Evolutionary conservation across 495 filamentous ascomycete species (phyloP).

Genomic region (Aspergillus leporis): DNA sequence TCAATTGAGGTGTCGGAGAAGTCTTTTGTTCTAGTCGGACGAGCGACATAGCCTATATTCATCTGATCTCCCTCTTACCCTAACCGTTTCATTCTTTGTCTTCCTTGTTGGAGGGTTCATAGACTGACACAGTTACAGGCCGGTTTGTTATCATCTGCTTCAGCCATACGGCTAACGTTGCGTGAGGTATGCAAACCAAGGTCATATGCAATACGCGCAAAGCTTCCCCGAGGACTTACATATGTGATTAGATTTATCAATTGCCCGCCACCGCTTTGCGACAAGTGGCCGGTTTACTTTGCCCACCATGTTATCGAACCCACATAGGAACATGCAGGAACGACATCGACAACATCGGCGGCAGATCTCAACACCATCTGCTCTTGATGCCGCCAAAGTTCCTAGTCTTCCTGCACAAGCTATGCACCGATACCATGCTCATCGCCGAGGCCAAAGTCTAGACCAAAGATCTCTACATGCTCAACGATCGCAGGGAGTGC

Average conservation of each 20-base stretch:
- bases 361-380: slow-evolving; percentile 82
- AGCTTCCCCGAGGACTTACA: slow-evolving; percentile 17
- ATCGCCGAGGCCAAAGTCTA: slow-evolving; percentile 77
- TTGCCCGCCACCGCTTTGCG: slow-evolving; percentile 17
- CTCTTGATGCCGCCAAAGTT: slow-evolving; percentile 68
- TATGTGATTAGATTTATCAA: slow-evolving; percentile 21
- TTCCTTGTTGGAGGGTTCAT: slow-evolving; percentile 29
- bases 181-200: slow-evolving; percentile 23
- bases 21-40: slow-evolving; percentile 16
- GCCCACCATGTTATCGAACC: slow-evolving; percentile 74
- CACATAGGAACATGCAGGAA: slow-evolving; percentile 62
- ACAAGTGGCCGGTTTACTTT: slow-evolving; percentile 14
- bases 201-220: slow-evolving; percentile 13
- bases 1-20: slow-evolving; percentile 1
- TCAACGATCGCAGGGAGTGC: slow-evolving; percentile 42
- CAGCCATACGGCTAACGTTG: slow-evolving; percentile 25
- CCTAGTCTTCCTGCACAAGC: slow-evolving; percentile 58
- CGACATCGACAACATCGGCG: slow-evolving; percentile 78
- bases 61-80: slow-evolving; percentile 16
- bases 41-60: slow-evolving; percentile 18
- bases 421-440: slow-evolving; percentile 52
- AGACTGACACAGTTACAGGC: slow-evolving; percentile 43
- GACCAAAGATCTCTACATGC: slow-evolving; percentile 62
- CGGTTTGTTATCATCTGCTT: slow-evolving; percentile 25
- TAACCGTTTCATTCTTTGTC: slow-evolving; percentile 20